Evolutionary conservation across 345 rosid species (phyloP).

Genomic region (Pistacia vera): DNA sequence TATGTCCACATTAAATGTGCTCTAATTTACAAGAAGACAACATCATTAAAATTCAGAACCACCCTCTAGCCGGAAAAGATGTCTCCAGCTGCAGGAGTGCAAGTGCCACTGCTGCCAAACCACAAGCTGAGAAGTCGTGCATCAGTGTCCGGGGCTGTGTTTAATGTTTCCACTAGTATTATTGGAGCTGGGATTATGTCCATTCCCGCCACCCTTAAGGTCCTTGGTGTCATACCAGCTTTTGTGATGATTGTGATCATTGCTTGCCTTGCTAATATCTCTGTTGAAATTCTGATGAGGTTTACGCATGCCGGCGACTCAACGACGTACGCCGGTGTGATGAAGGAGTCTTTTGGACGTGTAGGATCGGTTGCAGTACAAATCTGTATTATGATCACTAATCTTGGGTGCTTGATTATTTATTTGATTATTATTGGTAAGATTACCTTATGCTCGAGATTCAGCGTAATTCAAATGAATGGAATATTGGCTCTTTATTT

Average conservation of each 20-base stretch:
- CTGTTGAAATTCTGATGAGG: conserved; percentile 76
- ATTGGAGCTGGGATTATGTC: conserved; percentile 97
- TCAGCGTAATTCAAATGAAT: too few relatives aligned
- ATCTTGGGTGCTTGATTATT: conserved; percentile 72
- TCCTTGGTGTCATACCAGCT: conserved; percentile 83
- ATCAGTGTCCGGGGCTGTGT: conserved; percentile 76
- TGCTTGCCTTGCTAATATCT: conserved; percentile 70
- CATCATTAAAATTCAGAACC: background rate
- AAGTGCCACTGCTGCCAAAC: conserved; percentile 56
- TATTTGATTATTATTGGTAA: conserved; percentile 81
- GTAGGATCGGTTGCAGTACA: conserved; percentile 63
- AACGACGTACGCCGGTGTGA: conserved; percentile 73
- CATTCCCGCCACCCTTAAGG: conserved; percentile 80
- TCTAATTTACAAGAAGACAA: conserved; percentile 35
- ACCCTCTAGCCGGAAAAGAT: conserved; percentile 26
- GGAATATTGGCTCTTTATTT: too few relatives aligned
- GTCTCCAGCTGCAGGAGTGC: conserved; percentile 46
- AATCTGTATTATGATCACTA: conserved; percentile 63
- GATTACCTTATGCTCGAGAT: background rate
- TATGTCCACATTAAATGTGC: conserved; percentile 1
- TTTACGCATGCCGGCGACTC: conserved; percentile 60
- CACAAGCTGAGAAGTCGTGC: conserved; percentile 33
- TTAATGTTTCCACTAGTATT: conserved; percentile 82
- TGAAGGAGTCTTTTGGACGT: conserved; percentile 82
- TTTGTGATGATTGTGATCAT: conserved; percentile 50